These are phyloP conservation scores for Pleurotus pulmonarius DNA, from an alignment of 768 basidiomycete species.

Conservation along the genomic window DNA sequence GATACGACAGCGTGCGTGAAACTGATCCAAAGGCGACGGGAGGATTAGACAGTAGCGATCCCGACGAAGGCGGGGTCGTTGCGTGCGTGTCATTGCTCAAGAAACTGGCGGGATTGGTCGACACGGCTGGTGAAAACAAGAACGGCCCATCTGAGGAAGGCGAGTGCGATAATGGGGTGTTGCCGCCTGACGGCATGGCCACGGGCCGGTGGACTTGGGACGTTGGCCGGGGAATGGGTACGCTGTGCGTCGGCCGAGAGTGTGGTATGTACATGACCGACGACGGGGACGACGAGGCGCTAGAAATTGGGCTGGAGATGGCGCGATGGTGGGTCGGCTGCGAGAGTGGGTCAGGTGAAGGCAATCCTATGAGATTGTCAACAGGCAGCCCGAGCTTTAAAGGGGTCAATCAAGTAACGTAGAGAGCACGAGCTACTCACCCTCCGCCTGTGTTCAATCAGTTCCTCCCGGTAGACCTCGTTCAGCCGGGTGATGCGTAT, in stretches of 20 bases:
- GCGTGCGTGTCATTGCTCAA: constrained; percentile 58
- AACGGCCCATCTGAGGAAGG: constrained; percentile 65
- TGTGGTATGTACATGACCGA: constrained; percentile 35
- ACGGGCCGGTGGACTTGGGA: constrained; percentile 59
- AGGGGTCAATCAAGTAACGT: constrained; percentile 9
- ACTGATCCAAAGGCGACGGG: constrained; percentile 29
- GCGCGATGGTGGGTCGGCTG: constrained; percentile 65
- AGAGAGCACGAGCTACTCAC: constrained; percentile 40
- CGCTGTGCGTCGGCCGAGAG: constrained; percentile 42
- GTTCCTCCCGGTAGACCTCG: constrained; percentile 81
- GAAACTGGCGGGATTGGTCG: constrained; percentile 51
- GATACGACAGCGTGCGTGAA: constrained; percentile 60
- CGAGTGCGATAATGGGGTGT: constrained; percentile 63
- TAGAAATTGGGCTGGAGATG: constrained; percentile 24
- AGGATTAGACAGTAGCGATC: constrained; percentile 43
- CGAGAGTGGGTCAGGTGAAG: constrained; percentile 62
- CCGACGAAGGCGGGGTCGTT: constrained; percentile 73
- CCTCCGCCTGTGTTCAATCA: constrained; percentile 71
- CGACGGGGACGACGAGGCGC: constrained; percentile 42
- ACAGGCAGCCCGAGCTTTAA: constrained; percentile 68
- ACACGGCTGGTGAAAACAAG: constrained; percentile 58
- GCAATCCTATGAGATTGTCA: constrained; percentile 74
- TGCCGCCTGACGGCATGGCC: constrained; percentile 44
- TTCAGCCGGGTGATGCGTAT: constrained; percentile 71
- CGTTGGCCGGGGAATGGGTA: constrained; percentile 74